Evolutionary conservation across 805 yeast genomes (phyloP).

Genomic region (Monosporozyma yasuniensis): DNA sequence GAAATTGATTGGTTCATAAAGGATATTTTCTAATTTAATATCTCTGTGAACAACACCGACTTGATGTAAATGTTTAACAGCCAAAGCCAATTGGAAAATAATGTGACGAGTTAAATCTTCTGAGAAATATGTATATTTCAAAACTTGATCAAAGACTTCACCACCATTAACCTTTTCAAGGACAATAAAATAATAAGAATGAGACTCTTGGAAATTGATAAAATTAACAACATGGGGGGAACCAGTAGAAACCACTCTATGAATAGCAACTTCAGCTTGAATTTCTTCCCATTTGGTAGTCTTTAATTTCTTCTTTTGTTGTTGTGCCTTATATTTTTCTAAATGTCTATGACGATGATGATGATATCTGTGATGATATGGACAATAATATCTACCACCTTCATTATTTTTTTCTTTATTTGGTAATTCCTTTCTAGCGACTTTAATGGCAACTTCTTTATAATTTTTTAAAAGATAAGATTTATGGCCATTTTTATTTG

Average conservation of each 20-base stretch:
- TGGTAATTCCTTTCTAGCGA: constrained; percentile 59
- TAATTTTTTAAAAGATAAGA: constrained; percentile 9
- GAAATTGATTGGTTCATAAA: constrained; percentile 52
- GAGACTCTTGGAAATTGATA: constrained; percentile 57
- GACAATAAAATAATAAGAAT: constrained; percentile 52
- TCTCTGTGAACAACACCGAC: constrained; percentile 79
- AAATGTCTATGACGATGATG: constrained; percentile 4
- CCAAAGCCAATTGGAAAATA: constrained; percentile 52
- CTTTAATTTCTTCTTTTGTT: constrained; percentile 8
- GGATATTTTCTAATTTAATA: constrained; percentile 70
- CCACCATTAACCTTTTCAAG: constrained; percentile 71
- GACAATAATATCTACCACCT: constrained; percentile 29
- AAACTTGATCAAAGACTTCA: constrained; percentile 62
- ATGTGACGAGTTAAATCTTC: constrained; percentile 59
- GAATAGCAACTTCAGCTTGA: constrained; percentile 68
- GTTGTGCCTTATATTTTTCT: constrained; percentile 2
- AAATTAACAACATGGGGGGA: constrained; percentile 49
- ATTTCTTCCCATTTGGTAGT: constrained; percentile 40
- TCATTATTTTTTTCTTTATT: constrained; percentile 38
- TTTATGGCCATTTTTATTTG: constrained; percentile 10
- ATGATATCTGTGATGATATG: background rate
- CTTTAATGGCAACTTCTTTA: constrained; percentile 39
- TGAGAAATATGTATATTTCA: constrained; percentile 54
- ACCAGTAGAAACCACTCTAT: constrained; percentile 42
- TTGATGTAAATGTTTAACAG: constrained; percentile 61